Conservation (phyloP, 495 filamentous ascomycete genomes). For the Cudoniella acicularis region DNA sequence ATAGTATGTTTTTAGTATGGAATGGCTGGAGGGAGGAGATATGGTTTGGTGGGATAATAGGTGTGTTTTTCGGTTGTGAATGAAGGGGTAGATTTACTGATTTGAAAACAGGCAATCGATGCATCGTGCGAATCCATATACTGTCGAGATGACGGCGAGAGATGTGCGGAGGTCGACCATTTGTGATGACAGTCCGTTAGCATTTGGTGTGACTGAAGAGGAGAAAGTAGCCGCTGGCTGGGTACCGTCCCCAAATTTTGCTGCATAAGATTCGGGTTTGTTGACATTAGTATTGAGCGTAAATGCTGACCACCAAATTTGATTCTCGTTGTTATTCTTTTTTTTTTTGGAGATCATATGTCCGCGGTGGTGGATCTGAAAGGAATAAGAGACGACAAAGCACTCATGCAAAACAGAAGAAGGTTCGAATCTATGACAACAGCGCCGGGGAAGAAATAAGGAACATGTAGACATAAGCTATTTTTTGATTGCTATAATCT, state of each 20-base stretch:
- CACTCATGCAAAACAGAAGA: no score
- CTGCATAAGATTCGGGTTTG: neutral
- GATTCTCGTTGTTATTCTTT: no score
- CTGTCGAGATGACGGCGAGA: neutral
- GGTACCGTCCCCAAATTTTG: neutral
- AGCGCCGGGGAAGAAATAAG: no score
- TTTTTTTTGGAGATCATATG: no score
- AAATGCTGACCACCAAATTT: no score
- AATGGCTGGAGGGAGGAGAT: neutral
- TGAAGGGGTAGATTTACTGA: neutral
- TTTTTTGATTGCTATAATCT: no score
- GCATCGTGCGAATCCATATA: neutral
- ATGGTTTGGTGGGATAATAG: neutral
- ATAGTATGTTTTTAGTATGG: neutral
- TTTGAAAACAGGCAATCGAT: neutral
- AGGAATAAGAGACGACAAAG: no score
- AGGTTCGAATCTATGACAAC: no score
- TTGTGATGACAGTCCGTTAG: neutral
- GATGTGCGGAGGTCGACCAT: neutral
- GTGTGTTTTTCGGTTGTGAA: neutral
- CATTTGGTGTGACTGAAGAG: neutral
- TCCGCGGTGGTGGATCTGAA: no score
- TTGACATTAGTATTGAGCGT: neutral
- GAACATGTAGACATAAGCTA: no score
- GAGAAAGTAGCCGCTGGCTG: neutral